Percentiles rank a stretch among this genome's conserved stretches.
Conservation (phyloP, 129 eudicot genomes). For the Flaveria sonorensis region DNA sequence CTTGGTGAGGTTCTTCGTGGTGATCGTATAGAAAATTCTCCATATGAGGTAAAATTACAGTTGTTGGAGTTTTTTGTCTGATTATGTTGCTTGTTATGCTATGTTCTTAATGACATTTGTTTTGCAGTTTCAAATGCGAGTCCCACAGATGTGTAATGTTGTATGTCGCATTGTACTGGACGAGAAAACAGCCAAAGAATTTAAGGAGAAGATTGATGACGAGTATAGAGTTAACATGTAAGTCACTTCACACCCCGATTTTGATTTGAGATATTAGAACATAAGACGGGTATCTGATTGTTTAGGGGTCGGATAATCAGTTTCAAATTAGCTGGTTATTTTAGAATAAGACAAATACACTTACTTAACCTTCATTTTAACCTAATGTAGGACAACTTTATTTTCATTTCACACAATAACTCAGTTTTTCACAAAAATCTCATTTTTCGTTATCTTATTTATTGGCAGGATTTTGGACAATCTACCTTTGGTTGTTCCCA, state of each 20-base stretch:
- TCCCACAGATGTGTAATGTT: constrained; percentile 60
- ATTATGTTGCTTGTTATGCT: constrained; percentile 16
- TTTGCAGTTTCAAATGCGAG: constrained; percentile 69
- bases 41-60: constrained; percentile 52
- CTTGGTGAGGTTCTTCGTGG: constrained; percentile 76
- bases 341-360: neutral
- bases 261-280: neutral
- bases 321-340: neutral
- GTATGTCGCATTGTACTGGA: constrained; percentile 53
- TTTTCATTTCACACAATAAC: neutral
- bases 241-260: constrained; percentile 21
- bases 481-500: constrained; percentile 73
- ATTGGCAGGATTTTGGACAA: constrained; percentile 70
- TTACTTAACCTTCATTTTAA: neutral
- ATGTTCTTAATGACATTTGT: constrained; percentile 6
- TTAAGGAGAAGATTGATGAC: constrained; percentile 62
- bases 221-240: constrained; percentile 78
- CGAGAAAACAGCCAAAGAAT: constrained; percentile 54
- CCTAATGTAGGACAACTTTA: neutral
- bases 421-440: neutral
- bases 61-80: neutral
- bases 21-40: constrained; percentile 69
- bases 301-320: neutral
- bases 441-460: neutral
- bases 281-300: neutral